Percentiles rank a stretch among this genome's conserved stretches.
phyloP scores from a whole-genome alignment of 768 basidiomycete species.

The Macrolepiota albuminosa region DNA sequence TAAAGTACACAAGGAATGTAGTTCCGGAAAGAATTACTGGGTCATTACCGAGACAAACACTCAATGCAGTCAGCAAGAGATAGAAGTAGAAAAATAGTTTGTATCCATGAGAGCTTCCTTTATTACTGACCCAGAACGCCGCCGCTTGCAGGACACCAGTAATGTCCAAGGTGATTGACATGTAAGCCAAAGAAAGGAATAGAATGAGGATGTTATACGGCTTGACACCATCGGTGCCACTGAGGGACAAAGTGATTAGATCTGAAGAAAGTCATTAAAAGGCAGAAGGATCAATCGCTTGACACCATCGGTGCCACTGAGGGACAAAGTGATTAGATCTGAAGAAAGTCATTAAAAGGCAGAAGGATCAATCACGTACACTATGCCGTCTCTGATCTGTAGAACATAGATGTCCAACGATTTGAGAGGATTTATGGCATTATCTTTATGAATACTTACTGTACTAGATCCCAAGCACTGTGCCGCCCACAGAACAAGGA shows the following conservation, averaged over 20 bases:
- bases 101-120: constrained; percentile 68
- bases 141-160: constrained; percentile 75
- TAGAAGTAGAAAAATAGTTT: constrained; percentile 80
- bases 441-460: not conserved
- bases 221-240: constrained; percentile 57
- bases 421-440: not conserved
- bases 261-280: not conserved
- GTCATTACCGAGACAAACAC: constrained; percentile 87
- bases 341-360: not conserved
- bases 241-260: not conserved
- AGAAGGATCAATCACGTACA: constrained; percentile 28
- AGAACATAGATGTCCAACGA: not conserved
- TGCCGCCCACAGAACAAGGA: constrained; percentile 49
- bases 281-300: constrained; percentile 23
- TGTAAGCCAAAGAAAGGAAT: constrained; percentile 89
- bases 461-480: constrained; percentile 44
- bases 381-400: constrained; percentile 69
- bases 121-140: constrained; percentile 85
- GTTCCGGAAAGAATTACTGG: constrained; percentile 92
- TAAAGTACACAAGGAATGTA: constrained; percentile 86
- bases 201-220: constrained; percentile 93
- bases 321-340: not conserved
- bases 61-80: constrained; percentile 71
- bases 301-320: constrained; percentile 49
- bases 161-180: constrained; percentile 86